Evolutionary conservation across 2,329 filamentous ascomycete species (phyloP).

Genomic region (Cryphonectria japonica): DNA sequence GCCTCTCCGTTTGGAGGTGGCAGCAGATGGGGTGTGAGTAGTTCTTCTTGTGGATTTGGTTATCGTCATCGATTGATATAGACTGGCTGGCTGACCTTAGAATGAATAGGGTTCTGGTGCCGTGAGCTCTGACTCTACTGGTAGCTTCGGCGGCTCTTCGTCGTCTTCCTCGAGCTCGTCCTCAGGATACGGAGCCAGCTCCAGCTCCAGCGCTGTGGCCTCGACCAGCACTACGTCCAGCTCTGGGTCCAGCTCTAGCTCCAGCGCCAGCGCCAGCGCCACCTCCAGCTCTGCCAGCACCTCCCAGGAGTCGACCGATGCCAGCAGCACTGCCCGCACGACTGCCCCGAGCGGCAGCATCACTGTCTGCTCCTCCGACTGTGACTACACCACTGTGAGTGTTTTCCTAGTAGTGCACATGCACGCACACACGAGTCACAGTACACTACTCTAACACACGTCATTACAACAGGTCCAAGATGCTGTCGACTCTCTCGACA

Average conservation of each 20-base stretch:
- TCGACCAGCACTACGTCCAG: not conserved
- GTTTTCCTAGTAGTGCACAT: too few relatives aligned
- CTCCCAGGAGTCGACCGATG: not conserved
- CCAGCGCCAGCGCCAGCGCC: not conserved
- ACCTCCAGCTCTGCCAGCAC: not conserved
- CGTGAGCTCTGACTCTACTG: not conserved
- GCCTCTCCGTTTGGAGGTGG: slow-evolving; percentile 5
- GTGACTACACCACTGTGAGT: slow-evolving; percentile 26
- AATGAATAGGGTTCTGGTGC: not conserved
- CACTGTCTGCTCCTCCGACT: slow-evolving; percentile 26
- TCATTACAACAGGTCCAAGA: slow-evolving; percentile 21
- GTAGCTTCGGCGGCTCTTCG: not conserved
- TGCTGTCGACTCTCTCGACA: slow-evolving; percentile 27
- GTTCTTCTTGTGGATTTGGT: not conserved
- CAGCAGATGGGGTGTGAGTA: slow-evolving; percentile 14
- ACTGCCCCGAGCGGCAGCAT: slow-evolving; percentile 27
- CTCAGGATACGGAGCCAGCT: not conserved
- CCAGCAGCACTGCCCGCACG: slow-evolving; percentile 22
- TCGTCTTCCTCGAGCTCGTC: not conserved
- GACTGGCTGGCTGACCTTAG: not conserved
- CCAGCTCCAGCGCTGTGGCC: slow-evolving; percentile 2
- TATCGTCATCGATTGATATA: not conserved
- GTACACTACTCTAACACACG: not conserved
- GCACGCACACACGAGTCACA: not conserved
- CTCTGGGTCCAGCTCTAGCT: not conserved